phyloP scores from a whole-genome alignment of 129 eudicot species.

The Mikania micrantha region DNA sequence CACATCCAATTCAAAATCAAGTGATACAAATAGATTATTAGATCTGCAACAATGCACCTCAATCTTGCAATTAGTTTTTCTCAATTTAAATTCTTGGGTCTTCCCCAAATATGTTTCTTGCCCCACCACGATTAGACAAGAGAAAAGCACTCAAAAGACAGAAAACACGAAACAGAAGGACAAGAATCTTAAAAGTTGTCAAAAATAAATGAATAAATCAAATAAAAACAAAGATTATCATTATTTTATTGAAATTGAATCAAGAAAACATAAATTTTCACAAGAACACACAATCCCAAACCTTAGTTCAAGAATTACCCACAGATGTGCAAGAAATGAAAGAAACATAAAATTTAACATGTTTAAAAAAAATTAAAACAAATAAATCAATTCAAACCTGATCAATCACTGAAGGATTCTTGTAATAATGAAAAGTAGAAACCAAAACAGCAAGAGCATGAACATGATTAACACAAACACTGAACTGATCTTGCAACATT shows the following conservation, averaged over 20 bases:
- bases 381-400: slow-evolving; percentile 40
- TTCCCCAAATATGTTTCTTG: slow-evolving; percentile 7
- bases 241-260: neutral
- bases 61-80: slow-evolving; percentile 12
- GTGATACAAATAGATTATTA: neutral
- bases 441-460: slow-evolving; percentile 82
- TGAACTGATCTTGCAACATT: slow-evolving; percentile 83
- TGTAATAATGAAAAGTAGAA: slow-evolving; percentile 72
- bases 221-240: neutral
- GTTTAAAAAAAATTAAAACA: too few species aligned
- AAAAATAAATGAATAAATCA: neutral
- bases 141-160: neutral
- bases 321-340: neutral
- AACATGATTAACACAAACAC: slow-evolving; percentile 78
- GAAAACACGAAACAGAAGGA: slow-evolving; percentile 6
- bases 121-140: slow-evolving; percentile 2
- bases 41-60: slow-evolving; percentile 11
- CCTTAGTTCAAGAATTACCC: neutral
- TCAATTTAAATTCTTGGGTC: neutral
- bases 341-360: too few species aligned
- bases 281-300: neutral
- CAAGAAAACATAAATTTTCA: neutral
- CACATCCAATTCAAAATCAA: neutral
- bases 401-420: slow-evolving; percentile 72
- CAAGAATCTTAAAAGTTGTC: neutral